These are phyloP conservation scores for Canariomyces notabilis DNA, from an alignment of 2,329 filamentous ascomycete genomes.

Conservation along the genomic window DNA sequence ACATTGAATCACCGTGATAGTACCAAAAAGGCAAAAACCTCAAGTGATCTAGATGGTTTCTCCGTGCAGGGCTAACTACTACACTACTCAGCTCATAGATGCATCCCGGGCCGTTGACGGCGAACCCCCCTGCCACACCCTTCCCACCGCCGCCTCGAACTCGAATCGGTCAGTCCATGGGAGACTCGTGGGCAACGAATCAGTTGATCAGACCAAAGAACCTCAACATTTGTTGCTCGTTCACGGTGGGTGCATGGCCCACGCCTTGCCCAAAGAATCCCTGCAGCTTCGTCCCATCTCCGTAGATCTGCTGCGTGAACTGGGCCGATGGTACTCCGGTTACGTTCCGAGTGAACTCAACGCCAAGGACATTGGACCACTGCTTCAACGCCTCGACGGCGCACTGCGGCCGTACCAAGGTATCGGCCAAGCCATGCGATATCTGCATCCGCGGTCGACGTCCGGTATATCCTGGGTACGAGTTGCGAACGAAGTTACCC, in stretches of 20 bases:
- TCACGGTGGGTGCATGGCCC: constrained; percentile 28
- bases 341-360: constrained; percentile 23
- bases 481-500: constrained; percentile 26
- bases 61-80: neutral
- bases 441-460: constrained; percentile 29
- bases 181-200: neutral
- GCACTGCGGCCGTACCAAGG: constrained; percentile 25
- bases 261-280: constrained; percentile 29
- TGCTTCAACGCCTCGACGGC: constrained; percentile 29
- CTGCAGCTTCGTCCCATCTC: constrained; percentile 30
- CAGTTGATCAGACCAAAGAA: constrained; percentile 23
- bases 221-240: constrained; percentile 25
- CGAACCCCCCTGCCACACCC: neutral
- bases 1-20: too few relatives aligned
- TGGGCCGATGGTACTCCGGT: constrained; percentile 25
- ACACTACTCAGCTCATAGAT: neutral
- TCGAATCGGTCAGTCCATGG: neutral
- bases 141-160: neutral
- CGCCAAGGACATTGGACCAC: constrained; percentile 28
- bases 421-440: constrained; percentile 27
- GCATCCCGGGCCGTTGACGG: neutral
- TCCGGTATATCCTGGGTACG: constrained; percentile 28
- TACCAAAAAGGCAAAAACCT: too few relatives aligned
- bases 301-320: constrained; percentile 30
- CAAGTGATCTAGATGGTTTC: too few relatives aligned